Percentiles rank a stretch among this genome's conserved stretches.
phyloP scores from a whole-genome alignment of 306 rosid genomes.

The Cucurbita argyrosperma region DNA sequence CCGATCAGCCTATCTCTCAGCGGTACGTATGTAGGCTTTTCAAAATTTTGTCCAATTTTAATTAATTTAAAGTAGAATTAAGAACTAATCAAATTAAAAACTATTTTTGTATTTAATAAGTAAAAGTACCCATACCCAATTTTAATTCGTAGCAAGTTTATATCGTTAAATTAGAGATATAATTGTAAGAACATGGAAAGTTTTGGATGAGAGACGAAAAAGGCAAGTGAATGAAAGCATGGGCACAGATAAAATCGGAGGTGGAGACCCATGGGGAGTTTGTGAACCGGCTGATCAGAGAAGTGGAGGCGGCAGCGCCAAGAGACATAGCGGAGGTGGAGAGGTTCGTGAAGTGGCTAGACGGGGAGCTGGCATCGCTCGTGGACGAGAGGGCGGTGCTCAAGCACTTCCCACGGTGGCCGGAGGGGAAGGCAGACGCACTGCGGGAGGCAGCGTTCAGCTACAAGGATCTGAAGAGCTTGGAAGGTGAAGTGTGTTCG shows the following conservation, averaged over 20 bases:
- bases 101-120: too few relatives aligned
- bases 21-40: slow-evolving; percentile 32
- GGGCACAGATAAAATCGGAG: slow-evolving; percentile 59
- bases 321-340: slow-evolving; percentile 52
- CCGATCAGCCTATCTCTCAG: slow-evolving; percentile 53
- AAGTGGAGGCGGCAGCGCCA: slow-evolving; percentile 45
- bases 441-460: slow-evolving; percentile 71
- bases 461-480: slow-evolving; percentile 59
- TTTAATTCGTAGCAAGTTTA: too few relatives aligned
- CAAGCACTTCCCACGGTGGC: slow-evolving; percentile 80
- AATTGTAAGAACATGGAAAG: too few relatives aligned
- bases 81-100: too few relatives aligned
- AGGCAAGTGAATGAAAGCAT: background rate
- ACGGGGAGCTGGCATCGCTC: slow-evolving; percentile 50
- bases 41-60: too few relatives aligned
- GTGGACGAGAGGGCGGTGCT: slow-evolving; percentile 82
- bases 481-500: slow-evolving; percentile 40
- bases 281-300: slow-evolving; percentile 38
- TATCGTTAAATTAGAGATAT: too few relatives aligned
- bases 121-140: too few relatives aligned
- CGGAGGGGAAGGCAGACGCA: slow-evolving; percentile 78
- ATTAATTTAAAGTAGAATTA: too few relatives aligned
- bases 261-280: slow-evolving; percentile 69
- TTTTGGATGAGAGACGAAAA: too few relatives aligned
- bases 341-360: slow-evolving; percentile 67